Evolutionary conservation across 495 filamentous ascomycete genomes (phyloP), one percentile per base, ranked within the genome.

Genomic region (Hypoxylon fragiforme): DNA sequence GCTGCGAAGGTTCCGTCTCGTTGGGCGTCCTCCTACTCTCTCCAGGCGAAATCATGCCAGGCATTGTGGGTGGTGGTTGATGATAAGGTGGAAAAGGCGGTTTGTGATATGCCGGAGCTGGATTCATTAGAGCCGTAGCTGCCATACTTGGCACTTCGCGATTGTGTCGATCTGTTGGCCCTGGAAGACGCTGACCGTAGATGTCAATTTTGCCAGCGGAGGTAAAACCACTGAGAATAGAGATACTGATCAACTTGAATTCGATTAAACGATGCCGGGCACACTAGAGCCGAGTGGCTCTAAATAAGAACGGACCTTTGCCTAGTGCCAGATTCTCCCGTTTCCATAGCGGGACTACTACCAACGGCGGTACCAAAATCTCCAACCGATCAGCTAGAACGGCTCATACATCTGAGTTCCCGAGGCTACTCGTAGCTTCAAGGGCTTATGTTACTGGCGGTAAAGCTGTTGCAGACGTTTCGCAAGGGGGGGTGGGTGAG

Each of bases 261-360:
- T 51, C 8, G 47, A 56, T 15, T 34, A 51, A 40, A 56, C 21
- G 44, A 32, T 46, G 37, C 48, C 47, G 44, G 15, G 49, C 50
- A 44, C 36, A 49, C 59, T 49, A 61, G 44, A 58, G 31, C n/a
- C 50, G 32, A 56, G 34, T 40, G 52, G 53, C 52, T 58, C 59
- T 44, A 45, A 32, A 57, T 50, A 57, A 65, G 20, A 65, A 71
- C 74, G 58, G 64, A 79, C 76, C 76, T 79, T 74, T 75, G 70
- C 67, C 74, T 75, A 67, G 65, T 62, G 55, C 70, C 69, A 68
- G 66, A 66, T 57, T 74, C 75, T 60, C 73, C 76, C 73, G 67
- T 70, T 74, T 78, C 76, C 76, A 79, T 79, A 73, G 69, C 76
- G 75, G 69, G 72, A 67, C 62, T 62, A 45, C 63, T 48, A 58